Evolutionary conservation across 257 asterid species (phyloP), one percentile per base, ranked within the genome.

Genomic region (Solanum ossicruentum): DNA sequence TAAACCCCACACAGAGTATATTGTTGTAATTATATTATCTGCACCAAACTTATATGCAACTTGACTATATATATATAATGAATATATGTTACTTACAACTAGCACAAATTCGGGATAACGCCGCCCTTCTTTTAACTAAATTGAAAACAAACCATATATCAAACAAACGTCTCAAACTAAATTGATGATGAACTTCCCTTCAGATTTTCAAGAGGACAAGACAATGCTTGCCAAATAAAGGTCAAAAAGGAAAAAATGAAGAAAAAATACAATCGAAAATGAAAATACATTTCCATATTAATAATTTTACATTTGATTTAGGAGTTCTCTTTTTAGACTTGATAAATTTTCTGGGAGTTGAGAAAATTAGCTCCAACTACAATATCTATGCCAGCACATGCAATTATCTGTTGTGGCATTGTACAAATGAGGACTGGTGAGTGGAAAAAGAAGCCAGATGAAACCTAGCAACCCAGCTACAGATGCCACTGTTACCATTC

Each of bases 341-440:
- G 23, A 75, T 3, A 23, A 75, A 75, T 49, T 52, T 47, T 73
- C 45, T 21, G 39, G 61, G 82, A 75, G 36, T 8, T 49, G n/a
- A 75, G 21, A 47, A 75, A 49, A 28, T 88, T 87, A 91, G 89
- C 86, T 84, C 95, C 97, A 94, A 69, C 78, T 60, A 88, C 99
- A 95, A 58, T 91, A 92, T 87, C 96, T 88, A 63, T 92, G 93
- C 97, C 99, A 94, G 84, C 99, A 93, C 66, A 89, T 91, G 95
- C 99, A 95, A 77, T 82, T 69, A 83, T 92, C 89, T 8, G 89
- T 87, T 71, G 23, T 73, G 23, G 56, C 18, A 89, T 93, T 95
- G 66, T 88, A 95, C 73, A 92, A 49, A 36, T 87, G 83, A 3
- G 98, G 97, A 84, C 84, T 90, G 3, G 99, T 92, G 39, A 95